Percentiles rank a stretch among this genome's conserved stretches.
Evolutionary conservation across 2,329 filamentous ascomycete genomes (phyloP).

Genomic region (Meredithiella fracta): DNA sequence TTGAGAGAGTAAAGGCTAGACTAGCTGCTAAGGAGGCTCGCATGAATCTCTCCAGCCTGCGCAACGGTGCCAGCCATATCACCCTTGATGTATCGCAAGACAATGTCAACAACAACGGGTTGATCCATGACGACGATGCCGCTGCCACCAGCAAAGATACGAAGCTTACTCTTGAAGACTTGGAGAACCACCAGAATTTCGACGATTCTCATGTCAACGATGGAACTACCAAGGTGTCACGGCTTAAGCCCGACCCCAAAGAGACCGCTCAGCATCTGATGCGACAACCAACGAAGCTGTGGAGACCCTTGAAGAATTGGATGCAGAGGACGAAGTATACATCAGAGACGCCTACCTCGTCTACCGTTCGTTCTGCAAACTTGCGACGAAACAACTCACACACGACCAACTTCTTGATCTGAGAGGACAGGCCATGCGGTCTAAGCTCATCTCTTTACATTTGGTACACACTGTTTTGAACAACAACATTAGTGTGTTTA

Average conservation of each 20-base stretch:
- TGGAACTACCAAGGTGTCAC: slow-evolving; percentile 50
- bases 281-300: slow-evolving; percentile 37
- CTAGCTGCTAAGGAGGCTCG: slow-evolving; percentile 76
- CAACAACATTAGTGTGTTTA: slow-evolving; percentile 83
- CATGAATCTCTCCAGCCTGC: slow-evolving; percentile 37
- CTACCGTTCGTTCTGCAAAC: slow-evolving; percentile 91
- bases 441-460: slow-evolving; percentile 86
- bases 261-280: slow-evolving; percentile 33
- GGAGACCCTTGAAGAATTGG: slow-evolving; percentile 44
- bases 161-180: slow-evolving; percentile 50
- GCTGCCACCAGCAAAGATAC: slow-evolving; percentile 23
- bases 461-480: slow-evolving; percentile 90
- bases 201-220: slow-evolving; percentile 51
- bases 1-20: slow-evolving; percentile 78
- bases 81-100: slow-evolving; percentile 26
- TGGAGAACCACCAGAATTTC: slow-evolving; percentile 52
- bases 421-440: slow-evolving; percentile 90
- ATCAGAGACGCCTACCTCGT: slow-evolving; percentile 94
- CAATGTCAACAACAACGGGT: slow-evolving; percentile 21
- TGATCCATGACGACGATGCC: slow-evolving; percentile 24
- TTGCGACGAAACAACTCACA: slow-evolving; percentile 80
- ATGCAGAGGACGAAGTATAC: slow-evolving; percentile 82
- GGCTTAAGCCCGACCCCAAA: slow-evolving; percentile 34
- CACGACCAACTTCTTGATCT: slow-evolving; percentile 86
- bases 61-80: slow-evolving; percentile 34